These are phyloP conservation scores for Arthromyces matolae DNA, from an alignment of 768 basidiomycete species.

Conservation along the genomic window DNA sequence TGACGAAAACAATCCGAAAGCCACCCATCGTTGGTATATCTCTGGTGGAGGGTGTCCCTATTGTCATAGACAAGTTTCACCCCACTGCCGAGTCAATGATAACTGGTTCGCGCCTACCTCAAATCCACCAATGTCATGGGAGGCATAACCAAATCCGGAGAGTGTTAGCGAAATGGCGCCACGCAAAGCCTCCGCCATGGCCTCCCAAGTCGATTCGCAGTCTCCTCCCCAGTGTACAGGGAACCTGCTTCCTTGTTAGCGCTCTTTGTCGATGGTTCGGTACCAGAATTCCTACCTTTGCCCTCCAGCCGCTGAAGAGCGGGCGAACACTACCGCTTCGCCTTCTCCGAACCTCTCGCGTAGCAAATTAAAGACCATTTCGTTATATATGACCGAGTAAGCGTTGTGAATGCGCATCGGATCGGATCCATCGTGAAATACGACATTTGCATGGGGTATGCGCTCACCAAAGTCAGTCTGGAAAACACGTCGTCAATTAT, in stretches of 20 bases:
- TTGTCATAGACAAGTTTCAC: neutral
- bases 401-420: constrained; percentile 69
- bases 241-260: constrained; percentile 24
- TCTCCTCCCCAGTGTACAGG: constrained; percentile 68
- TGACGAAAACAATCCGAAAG: constrained; percentile 72
- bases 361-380: constrained; percentile 61
- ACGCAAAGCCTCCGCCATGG: constrained; percentile 72
- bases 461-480: constrained; percentile 79
- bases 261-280: neutral
- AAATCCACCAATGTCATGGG: constrained; percentile 77
- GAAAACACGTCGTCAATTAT: neutral
- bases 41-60: constrained; percentile 64
- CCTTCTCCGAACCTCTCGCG: constrained; percentile 56
- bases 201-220: constrained; percentile 73
- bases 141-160: constrained; percentile 70
- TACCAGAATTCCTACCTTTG: constrained; percentile 41
- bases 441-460: constrained; percentile 62
- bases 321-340: constrained; percentile 67
- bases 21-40: constrained; percentile 75
- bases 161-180: constrained; percentile 62
- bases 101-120: constrained; percentile 37
- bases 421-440: constrained; percentile 65
- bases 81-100: neutral
- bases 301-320: constrained; percentile 65
- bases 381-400: constrained; percentile 69